Percentiles rank a stretch among this genome's conserved stretches.
Evolutionary conservation across 2,329 filamentous ascomycete species (phyloP).

Genomic region (Chrysoporthe puriensis): DNA sequence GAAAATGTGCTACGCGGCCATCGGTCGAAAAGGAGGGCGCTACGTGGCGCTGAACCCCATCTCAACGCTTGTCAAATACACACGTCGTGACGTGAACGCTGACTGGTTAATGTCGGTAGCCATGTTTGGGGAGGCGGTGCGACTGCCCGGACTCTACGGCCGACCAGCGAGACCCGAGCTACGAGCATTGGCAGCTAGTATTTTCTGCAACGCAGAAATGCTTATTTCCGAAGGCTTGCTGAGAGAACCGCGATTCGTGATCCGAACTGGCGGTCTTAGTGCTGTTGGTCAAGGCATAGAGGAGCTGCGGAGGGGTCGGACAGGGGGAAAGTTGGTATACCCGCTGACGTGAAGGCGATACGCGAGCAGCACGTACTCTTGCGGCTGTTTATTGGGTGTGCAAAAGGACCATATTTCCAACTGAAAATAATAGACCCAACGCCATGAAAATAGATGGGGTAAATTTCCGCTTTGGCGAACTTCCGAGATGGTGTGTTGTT

Average conservation of each 20-base stretch:
- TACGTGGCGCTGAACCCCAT: conserved; percentile 11
- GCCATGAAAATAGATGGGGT: too few relatives aligned
- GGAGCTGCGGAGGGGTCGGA: too few relatives aligned
- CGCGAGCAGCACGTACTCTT: too few relatives aligned
- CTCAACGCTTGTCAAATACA: conserved; percentile 4
- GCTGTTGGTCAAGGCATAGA: too few relatives aligned
- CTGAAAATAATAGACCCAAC: too few relatives aligned
- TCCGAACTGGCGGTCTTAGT: not conserved
- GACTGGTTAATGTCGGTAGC: conserved; percentile 9
- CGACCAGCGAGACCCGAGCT: conserved; percentile 2
- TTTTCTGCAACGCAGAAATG: not conserved
- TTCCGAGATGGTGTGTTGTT: too few relatives aligned
- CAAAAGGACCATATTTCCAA: too few relatives aligned
- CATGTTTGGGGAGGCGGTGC: conserved; percentile 3
- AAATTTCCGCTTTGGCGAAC: too few relatives aligned
- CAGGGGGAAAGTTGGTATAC: too few relatives aligned
- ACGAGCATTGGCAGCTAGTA: not conserved
- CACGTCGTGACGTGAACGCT: not conserved
- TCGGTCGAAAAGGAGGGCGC: not conserved
- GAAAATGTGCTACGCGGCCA: conserved; percentile 17
- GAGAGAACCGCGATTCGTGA: not conserved
- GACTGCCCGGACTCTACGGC: conserved; percentile 12
- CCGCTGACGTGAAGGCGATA: too few relatives aligned
- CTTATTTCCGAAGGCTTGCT: conserved; percentile 1
- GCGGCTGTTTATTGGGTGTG: too few relatives aligned